Percentiles rank a stretch among this genome's conserved stretches.
Evolutionary conservation across 1,284 basidiomycete species (phyloP).

Genomic region (Peniophora sp.): DNA sequence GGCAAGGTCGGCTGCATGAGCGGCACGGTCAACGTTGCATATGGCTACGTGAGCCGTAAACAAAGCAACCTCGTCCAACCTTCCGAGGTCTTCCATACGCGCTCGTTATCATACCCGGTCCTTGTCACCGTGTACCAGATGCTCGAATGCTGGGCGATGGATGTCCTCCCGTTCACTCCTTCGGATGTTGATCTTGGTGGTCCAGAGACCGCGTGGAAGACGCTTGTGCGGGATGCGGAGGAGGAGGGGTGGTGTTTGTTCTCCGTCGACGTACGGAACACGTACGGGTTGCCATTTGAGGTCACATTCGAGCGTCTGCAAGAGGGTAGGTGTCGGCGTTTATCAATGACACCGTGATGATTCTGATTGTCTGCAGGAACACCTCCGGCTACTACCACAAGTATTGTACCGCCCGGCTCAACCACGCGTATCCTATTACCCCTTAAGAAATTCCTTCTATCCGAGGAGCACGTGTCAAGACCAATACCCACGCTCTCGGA

Average conservation of each 20-base stretch:
- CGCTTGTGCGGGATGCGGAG: conserved; percentile 35
- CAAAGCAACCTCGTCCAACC: conserved; percentile 25
- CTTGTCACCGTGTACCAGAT: conserved; percentile 91
- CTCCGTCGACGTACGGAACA: conserved; percentile 81
- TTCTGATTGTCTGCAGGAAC: conserved; percentile 22
- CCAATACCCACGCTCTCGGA: conserved; percentile 81
- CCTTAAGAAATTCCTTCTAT: conserved; percentile 58
- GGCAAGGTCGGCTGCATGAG: conserved; percentile 85
- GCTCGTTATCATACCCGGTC: conserved; percentile 78
- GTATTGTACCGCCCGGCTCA: conserved; percentile 75
- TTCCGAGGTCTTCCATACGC: conserved; percentile 64
- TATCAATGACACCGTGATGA: conserved; percentile 1
- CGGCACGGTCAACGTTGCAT: conserved; percentile 78
- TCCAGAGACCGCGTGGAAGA: conserved; percentile 16
- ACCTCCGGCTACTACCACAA: conserved; percentile 37
- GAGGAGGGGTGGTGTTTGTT: conserved; percentile 76
- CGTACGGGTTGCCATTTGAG: conserved; percentile 84
- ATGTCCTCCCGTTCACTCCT: conserved; percentile 54
- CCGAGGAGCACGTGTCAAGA: conserved; percentile 46
- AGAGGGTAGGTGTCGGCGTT: conserved; percentile 33
- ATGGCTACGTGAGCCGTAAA: conserved; percentile 58
- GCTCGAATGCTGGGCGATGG: conserved; percentile 78
- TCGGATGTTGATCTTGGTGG: conserved; percentile 10
- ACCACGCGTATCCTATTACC: conserved; percentile 76
- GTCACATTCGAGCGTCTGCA: conserved; percentile 66